Percentiles rank a stretch among this genome's conserved stretches.
These are phyloP conservation scores for Sextonia rubra DNA, from an alignment of 164 flowering plant genomes.

Conservation along the genomic window DNA sequence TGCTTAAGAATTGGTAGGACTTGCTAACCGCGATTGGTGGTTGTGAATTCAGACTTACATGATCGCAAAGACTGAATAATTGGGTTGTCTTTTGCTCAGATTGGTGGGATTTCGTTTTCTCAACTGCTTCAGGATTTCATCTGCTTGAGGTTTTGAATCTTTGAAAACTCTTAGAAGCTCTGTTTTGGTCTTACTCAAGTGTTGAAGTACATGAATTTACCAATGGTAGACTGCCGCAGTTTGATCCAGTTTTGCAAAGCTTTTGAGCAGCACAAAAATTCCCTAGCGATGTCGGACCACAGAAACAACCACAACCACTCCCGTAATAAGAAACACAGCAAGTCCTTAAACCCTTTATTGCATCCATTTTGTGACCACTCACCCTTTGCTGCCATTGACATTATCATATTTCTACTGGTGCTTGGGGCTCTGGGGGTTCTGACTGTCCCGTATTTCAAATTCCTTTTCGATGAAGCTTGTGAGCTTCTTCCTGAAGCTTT, in stretches of 20 bases:
- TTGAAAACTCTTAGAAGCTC: not conserved
- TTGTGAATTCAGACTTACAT: not conserved
- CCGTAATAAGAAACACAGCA: constrained; percentile 21
- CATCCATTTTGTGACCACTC: constrained; percentile 39
- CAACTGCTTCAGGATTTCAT: not conserved
- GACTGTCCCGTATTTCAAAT: constrained; percentile 34
- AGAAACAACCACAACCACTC: constrained; percentile 17
- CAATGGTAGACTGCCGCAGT: constrained; percentile 57
- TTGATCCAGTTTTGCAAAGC: constrained; percentile 54
- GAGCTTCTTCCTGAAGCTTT: constrained; percentile 29
- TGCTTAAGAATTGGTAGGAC: not conserved
- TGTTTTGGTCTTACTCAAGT: not conserved
- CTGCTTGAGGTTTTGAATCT: not conserved
- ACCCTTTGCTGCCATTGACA: constrained; percentile 39
- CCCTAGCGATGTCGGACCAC: constrained; percentile 14
- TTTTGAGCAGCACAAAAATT: constrained; percentile 38
- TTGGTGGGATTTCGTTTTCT: not conserved
- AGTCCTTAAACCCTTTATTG: constrained; percentile 26
- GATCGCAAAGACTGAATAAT: not conserved
- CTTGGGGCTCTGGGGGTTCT: constrained; percentile 38
- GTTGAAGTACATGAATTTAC: constrained; percentile 16
- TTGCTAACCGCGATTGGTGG: not conserved
- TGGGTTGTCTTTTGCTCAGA: not conserved
- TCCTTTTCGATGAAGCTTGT: constrained; percentile 27
- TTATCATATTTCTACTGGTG: constrained; percentile 31